Evolutionary conservation across 2,329 filamentous ascomycete genomes (phyloP).

Genomic region (Fusarium acutatum): DNA sequence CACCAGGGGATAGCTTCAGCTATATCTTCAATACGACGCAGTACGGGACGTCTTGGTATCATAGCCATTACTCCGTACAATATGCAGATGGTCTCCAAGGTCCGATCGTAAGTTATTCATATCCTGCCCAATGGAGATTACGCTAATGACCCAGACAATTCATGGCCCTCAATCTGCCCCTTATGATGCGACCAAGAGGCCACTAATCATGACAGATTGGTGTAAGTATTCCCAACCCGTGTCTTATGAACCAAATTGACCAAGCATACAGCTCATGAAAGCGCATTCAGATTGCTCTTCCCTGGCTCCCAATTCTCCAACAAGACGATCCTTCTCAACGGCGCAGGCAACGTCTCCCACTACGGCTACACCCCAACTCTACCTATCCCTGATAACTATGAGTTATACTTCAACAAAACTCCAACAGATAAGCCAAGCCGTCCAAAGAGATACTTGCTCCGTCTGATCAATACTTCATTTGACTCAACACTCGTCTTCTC

Average conservation of each 20-base stretch:
- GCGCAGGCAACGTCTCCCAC: constrained; percentile 20
- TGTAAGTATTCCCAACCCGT: neutral
- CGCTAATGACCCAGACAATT: constrained; percentile 15
- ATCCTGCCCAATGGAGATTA: fast-evolving
- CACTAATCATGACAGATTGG: constrained; percentile 31
- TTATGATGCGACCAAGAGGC: constrained; percentile 24
- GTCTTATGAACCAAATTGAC: neutral
- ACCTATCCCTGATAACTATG: constrained; percentile 3
- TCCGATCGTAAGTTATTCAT: neutral
- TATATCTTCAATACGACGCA: constrained; percentile 31
- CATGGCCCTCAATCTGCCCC: constrained; percentile 30
- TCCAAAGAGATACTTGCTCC: constrained; percentile 26
- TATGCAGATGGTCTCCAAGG: constrained; percentile 37
- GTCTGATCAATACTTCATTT: constrained; percentile 34
- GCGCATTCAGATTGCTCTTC: constrained; percentile 19
- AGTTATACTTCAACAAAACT: constrained; percentile 28
- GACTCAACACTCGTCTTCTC: constrained; percentile 36
- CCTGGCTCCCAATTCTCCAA: neutral
- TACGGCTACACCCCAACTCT: constrained; percentile 15
- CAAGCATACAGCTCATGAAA: constrained; percentile 3
- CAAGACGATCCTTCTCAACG: constrained; percentile 34
- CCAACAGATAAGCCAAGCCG: constrained; percentile 27
- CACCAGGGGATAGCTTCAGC: constrained; percentile 23
- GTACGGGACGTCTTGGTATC: constrained; percentile 39
- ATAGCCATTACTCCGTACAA: constrained; percentile 36